Conservation (phyloP, 2,329 filamentous ascomycete species). For the Cytospora schulzeri region DNA sequence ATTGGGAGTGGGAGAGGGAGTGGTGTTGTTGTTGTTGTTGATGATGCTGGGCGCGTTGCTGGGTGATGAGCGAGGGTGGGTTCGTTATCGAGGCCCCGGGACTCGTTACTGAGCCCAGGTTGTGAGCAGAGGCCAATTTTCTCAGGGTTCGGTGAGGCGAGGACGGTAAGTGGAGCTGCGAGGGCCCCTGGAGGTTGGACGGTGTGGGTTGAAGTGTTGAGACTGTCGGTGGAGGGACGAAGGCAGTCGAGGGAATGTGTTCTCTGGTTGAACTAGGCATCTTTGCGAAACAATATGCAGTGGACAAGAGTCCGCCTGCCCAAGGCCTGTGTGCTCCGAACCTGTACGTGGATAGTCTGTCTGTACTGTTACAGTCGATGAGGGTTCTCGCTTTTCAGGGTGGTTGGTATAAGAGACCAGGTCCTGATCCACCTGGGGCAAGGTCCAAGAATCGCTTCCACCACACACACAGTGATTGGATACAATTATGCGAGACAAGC, state of each 20-base stretch:
- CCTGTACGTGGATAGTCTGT: too few species aligned
- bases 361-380: not conserved
- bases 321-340: not conserved
- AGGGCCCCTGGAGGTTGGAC: slow-evolving; percentile 15
- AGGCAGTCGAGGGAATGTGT: not conserved
- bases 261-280: slow-evolving; percentile 38
- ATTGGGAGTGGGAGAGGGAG: slow-evolving; percentile 27
- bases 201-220: slow-evolving; percentile 24
- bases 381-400: not conserved
- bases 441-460: too few species aligned
- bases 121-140: slow-evolving; percentile 75
- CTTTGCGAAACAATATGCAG: slow-evolving; percentile 19
- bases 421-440: not conserved
- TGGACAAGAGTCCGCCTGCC: slow-evolving; percentile 4
- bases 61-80: slow-evolving; percentile 62
- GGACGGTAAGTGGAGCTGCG: slow-evolving; percentile 56
- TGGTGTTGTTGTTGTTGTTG: slow-evolving; percentile 41
- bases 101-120: slow-evolving; percentile 49
- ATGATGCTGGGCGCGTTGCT: slow-evolving; percentile 56
- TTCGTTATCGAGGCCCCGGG: slow-evolving; percentile 47
- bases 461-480: not conserved
- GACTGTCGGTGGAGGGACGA: slow-evolving; percentile 8
- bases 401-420: not conserved
- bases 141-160: slow-evolving; percentile 70
- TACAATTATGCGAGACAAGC: too few species aligned